Conservation (phyloP, 495 filamentous ascomycete species). For the Jackrogersella minutella region DNA sequence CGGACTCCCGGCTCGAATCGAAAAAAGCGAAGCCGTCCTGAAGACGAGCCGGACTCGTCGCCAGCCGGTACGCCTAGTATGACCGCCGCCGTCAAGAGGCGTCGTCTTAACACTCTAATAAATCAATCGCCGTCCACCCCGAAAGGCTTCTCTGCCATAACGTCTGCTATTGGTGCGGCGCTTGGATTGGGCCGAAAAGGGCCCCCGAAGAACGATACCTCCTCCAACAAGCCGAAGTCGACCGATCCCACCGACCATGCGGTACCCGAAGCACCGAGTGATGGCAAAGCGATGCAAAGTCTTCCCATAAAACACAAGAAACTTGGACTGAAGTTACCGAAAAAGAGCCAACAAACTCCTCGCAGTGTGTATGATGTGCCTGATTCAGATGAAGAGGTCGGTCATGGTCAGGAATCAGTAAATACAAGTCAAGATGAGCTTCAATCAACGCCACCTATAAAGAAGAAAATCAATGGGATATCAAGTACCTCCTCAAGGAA, state of each 20-base stretch:
- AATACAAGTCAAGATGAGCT: slow-evolving; percentile 13
- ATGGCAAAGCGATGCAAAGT: slow-evolving; percentile 16
- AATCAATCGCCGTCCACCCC: slow-evolving; percentile 36
- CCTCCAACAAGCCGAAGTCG: slow-evolving; percentile 8
- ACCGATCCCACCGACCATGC: slow-evolving; percentile 27
- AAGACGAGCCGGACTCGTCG: slow-evolving; percentile 33
- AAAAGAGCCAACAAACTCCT: slow-evolving; percentile 17
- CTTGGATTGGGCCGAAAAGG: slow-evolving; percentile 15
- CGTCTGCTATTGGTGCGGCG: slow-evolving; percentile 36
- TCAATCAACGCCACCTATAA: slow-evolving; percentile 23
- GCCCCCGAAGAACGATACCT: slow-evolving; percentile 1
- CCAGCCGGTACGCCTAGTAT: slow-evolving; percentile 33
- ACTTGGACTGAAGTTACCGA: slow-evolving; percentile 6
- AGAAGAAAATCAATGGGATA: neutral
- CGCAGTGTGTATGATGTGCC: slow-evolving; percentile 52
- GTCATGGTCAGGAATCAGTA: neutral
- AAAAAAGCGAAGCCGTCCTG: slow-evolving; percentile 41
- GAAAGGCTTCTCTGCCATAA: slow-evolving; percentile 37
- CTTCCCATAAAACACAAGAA: slow-evolving; percentile 38
- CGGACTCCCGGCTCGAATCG: slow-evolving; percentile 34
- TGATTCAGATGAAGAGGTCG: slow-evolving; percentile 49
- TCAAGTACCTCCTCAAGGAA: slow-evolving; percentile 28
- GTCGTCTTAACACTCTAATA: slow-evolving; percentile 37
- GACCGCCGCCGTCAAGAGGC: slow-evolving; percentile 42
- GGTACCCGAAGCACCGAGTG: slow-evolving; percentile 39